Evolutionary conservation across 495 filamentous ascomycete genomes (phyloP), one percentile per base, ranked within the genome.

Genomic region (Immersiella caudata): DNA sequence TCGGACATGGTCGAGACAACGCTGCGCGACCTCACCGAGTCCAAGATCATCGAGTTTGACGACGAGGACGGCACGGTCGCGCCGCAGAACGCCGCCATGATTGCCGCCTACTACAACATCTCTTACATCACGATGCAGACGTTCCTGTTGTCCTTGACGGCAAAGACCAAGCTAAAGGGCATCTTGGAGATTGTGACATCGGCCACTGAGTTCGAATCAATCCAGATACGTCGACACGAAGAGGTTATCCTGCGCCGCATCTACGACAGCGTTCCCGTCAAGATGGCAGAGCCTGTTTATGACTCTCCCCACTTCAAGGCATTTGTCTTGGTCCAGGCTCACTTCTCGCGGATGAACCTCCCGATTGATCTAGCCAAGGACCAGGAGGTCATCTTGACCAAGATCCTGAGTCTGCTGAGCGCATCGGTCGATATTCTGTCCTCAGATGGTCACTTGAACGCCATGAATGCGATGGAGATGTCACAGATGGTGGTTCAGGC

Each of bases 121-220:
- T 98, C 96, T 20, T 97, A 97, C 80, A 90, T 97, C 78, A 99
- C 95, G 24, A 98, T 98, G 95, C 94, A 99, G 79, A 99, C 96
- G 5, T 96, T 98, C 85, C 82, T 98, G n/a, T 84, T 98, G n/a
- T 98, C 96, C 24, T 83, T 99, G 29, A 93, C 85, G 1, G 88
- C 86, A 51, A 91, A 89, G 65, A 97, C 93, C 4, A 97, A 96
- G 80, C 86, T 98, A 65, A 98, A 97, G 83, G 92, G 91, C 50
- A 95, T 99, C 35, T 81, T 99, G 60, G 95, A 99, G 76, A 98
- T 99, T 71, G 90, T 98, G 71, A 97, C 95, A 0, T 96, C 95
- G 21, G 96, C 95, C 3, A 95, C 93, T 9, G 95, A 99, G 77
- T 98, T 98, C 66, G 95, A 99, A 72, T 87, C 89, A 8, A 92